Evolutionary conservation across 208 protist species (phyloP), one percentile per base, ranked within the genome.

Genomic region (Trypanosomatidae sp.): DNA sequence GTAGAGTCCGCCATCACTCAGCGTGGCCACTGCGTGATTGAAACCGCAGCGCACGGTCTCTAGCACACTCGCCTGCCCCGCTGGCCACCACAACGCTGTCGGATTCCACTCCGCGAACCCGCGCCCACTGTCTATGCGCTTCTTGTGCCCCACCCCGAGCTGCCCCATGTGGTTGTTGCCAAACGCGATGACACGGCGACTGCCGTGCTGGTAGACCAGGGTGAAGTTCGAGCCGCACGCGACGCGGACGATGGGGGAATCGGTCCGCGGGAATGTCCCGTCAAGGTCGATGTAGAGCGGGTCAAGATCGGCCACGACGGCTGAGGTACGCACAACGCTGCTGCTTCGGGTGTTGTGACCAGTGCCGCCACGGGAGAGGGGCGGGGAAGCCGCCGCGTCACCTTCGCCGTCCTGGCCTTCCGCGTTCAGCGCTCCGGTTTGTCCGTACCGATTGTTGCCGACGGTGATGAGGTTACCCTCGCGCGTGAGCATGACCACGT

Each of bases 111-210:
- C 85, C 12, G 62, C 77, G 70, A 93, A 90, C 36, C 88, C 88
- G 30, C 55, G 80, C 30, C 30, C 68, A 8, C 56, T 64, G 74
- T 83, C 76, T 28, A 90, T 22, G 52, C 65, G 70, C 41, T 75
- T 53, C 59, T 91, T 91, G 72, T 89, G 79, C 28, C 89, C 89
- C 56, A 86, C 75, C 33, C 86, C 89, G 4, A 94, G 89, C 76
- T 94, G 89, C 33, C 89, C 89, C 67, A 88, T 75, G 79, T 91
- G 83, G 62, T 94, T 94, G 70, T 89, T 91, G 64, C 89, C 89
- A 73, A 94, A 89, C 33, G 72, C 77, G 28, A 91, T 73, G 46
- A 73, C 89, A 7, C 86, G 86, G 30, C 83, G 85, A 50, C 81
- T 73, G 30, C 76, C 76, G 41, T 55, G 62, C 60, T 82, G 79